Conservation (phyloP, 805 yeast species). For the Suhomyces sp. region DNA sequence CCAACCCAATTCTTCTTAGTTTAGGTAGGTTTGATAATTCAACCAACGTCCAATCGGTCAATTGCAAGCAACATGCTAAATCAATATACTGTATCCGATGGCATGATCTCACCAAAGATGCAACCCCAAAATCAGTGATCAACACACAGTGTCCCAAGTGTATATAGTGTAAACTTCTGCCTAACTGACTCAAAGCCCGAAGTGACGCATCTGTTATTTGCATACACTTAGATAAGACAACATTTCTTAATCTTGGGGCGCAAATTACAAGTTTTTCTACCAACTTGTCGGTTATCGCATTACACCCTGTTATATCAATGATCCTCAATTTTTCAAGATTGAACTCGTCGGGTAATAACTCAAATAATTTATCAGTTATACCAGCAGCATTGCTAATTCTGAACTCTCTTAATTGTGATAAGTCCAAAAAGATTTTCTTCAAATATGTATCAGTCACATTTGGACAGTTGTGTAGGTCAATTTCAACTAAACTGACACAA, state of each 20-base stretch:
- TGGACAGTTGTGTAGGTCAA: slow-evolving; percentile 84
- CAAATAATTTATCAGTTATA: slow-evolving; percentile 66
- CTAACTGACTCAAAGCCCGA: slow-evolving; percentile 66
- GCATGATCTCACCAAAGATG: slow-evolving; percentile 68
- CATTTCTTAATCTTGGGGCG: slow-evolving; percentile 86
- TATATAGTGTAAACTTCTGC: slow-evolving; percentile 77
- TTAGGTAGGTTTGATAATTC: slow-evolving; percentile 76
- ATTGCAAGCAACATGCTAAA: slow-evolving; percentile 88
- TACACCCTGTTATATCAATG: slow-evolving; percentile 81
- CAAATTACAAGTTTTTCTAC: slow-evolving; percentile 66
- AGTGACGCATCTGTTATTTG: slow-evolving; percentile 81
- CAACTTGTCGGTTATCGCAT: slow-evolving; percentile 73
- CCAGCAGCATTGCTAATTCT: slow-evolving; percentile 72
- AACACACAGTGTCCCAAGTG: slow-evolving; percentile 93
- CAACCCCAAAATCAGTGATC: slow-evolving; percentile 87
- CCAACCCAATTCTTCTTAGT: slow-evolving; percentile 87
- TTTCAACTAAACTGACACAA: slow-evolving; percentile 82
- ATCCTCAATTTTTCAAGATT: slow-evolving; percentile 68
- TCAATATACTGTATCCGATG: slow-evolving; percentile 88
- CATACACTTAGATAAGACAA: slow-evolving; percentile 85
- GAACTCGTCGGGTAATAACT: slow-evolving; percentile 45
- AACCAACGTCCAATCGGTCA: slow-evolving; percentile 77
- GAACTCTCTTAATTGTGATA: slow-evolving; percentile 79
- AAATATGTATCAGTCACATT: slow-evolving; percentile 65
- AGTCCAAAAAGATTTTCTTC: slow-evolving; percentile 51